phyloP scores from a whole-genome alignment of 2,329 filamentous ascomycete species.

The Helicocarpus griseus region DNA sequence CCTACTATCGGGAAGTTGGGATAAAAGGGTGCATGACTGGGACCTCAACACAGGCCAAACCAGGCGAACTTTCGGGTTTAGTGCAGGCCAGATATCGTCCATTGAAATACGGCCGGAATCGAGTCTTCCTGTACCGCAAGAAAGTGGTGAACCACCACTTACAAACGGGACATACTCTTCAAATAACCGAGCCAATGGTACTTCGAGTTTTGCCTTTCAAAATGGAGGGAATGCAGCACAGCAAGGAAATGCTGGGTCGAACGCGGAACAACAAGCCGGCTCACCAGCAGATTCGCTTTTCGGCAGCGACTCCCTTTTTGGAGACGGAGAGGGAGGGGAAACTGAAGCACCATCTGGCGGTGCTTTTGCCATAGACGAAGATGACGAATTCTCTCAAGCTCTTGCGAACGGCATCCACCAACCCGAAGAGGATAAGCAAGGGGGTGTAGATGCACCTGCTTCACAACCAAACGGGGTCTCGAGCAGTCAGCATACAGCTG shows the following conservation, averaged over 20 bases:
- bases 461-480: slow-evolving; percentile 7
- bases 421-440: slow-evolving; percentile 36
- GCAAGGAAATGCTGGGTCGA: slow-evolving; percentile 18
- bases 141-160: slow-evolving; percentile 46
- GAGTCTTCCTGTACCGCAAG: slow-evolving; percentile 63
- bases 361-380: slow-evolving; percentile 68
- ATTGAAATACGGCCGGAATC: slow-evolving; percentile 76
- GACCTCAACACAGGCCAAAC: slow-evolving; percentile 78
- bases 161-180: slow-evolving; percentile 62
- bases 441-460: slow-evolving; percentile 20
- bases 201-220: slow-evolving; percentile 44
- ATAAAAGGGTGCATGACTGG: slow-evolving; percentile 91
- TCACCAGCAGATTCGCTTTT: slow-evolving; percentile 74
- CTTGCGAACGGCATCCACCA: slow-evolving; percentile 55
- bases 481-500: slow-evolving; percentile 1
- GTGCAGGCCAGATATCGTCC: slow-evolving; percentile 73
- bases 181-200: slow-evolving; percentile 57
- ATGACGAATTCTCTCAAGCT: slow-evolving; percentile 68
- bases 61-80: slow-evolving; percentile 65
- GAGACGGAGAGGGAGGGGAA: slow-evolving; percentile 57
- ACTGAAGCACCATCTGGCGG: slow-evolving; percentile 44
- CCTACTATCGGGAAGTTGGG: slow-evolving; percentile 89
- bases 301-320: slow-evolving; percentile 79
- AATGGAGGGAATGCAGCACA: slow-evolving; percentile 20
- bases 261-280: slow-evolving; percentile 47